phyloP scores from a whole-genome alignment of 495 filamentous ascomycete genomes.

The Aspergillus bertholletiae region DNA sequence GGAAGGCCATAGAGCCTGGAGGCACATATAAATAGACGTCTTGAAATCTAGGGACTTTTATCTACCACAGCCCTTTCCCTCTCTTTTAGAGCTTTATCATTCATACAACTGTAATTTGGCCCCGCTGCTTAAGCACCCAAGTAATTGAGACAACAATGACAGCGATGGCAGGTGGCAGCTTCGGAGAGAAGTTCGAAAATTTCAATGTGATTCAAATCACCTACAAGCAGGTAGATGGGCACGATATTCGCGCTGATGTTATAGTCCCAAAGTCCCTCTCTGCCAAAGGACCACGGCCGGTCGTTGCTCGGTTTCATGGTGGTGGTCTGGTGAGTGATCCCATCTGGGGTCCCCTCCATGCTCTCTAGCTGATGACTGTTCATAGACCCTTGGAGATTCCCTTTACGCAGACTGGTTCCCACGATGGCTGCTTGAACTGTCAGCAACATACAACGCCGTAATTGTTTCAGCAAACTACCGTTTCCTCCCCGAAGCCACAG shows the following conservation, averaged over 20 bases:
- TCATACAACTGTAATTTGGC: no score
- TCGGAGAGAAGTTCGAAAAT: neutral
- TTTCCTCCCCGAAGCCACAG: conserved; percentile 42
- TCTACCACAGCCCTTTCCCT: no score
- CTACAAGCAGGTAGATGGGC: conserved; percentile 16
- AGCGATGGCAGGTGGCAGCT: neutral
- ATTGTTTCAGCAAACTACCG: conserved; percentile 41
- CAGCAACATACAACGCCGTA: conserved; percentile 21
- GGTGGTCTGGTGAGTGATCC: conserved; percentile 13
- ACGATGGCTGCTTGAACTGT: conserved; percentile 17
- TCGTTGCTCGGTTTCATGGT: conserved; percentile 20
- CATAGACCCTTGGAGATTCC: conserved; percentile 15
- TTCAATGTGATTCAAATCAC: conserved; percentile 9
- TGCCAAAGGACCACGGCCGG: conserved; percentile 7
- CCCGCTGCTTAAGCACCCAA: neutral
- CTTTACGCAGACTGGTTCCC: conserved; percentile 18
- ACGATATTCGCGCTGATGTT: conserved; percentile 17
- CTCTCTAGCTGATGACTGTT: neutral
- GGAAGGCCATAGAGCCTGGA: no score
- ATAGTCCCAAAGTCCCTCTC: conserved; percentile 9
- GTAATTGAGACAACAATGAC: neutral
- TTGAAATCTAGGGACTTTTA: no score
- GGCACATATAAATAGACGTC: no score
- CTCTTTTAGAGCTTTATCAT: no score
- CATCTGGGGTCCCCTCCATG: neutral